phyloP scores from a whole-genome alignment of 2,329 filamentous ascomycete species.

The Lecanicillium sp. region DNA sequence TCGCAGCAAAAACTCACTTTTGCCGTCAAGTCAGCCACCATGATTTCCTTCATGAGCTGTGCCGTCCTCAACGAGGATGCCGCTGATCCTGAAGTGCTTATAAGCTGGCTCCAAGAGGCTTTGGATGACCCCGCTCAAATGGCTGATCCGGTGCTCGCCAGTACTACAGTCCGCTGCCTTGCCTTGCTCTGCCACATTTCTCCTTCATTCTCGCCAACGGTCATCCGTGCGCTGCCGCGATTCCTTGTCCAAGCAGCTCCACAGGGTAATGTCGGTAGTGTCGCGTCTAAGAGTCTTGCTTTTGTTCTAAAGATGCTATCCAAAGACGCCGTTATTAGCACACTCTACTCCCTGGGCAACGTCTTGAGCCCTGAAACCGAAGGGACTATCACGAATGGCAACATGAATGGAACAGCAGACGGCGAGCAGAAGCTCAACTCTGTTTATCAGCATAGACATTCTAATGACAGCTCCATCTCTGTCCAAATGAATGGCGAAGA shows the following conservation, averaged over 20 bases:
- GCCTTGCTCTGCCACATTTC: conserved; percentile 72
- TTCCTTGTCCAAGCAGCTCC: conserved; percentile 82
- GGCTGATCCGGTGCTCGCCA: conserved; percentile 68
- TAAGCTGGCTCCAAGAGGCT: conserved; percentile 79
- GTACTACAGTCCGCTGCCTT: conserved; percentile 71
- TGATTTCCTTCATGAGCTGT: conserved; percentile 82
- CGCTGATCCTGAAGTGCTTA: conserved; percentile 69
- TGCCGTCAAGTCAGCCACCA: conserved; percentile 72
- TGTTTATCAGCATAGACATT: conserved; percentile 46
- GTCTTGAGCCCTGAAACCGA: conserved; percentile 70
- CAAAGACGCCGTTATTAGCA: conserved; percentile 89
- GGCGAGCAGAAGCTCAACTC: conserved; percentile 29
- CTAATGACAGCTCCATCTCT: conserved; percentile 71
- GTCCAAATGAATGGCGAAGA: conserved; percentile 67
- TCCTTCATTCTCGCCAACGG: conserved; percentile 61
- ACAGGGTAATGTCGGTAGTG: conserved; percentile 56
- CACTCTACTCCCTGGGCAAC: conserved; percentile 92
- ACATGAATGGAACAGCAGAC: conserved; percentile 32
- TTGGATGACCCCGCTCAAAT: conserved; percentile 75
- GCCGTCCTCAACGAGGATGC: conserved; percentile 72
- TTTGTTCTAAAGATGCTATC: conserved; percentile 75
- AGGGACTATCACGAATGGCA: conserved; percentile 43
- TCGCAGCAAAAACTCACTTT: conserved; percentile 84
- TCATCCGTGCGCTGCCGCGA: conserved; percentile 72
- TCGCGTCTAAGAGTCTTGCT: conserved; percentile 80